Evolutionary conservation across 768 basidiomycete genomes (phyloP).

Genomic region (Clitopilus passeckerianus): DNA sequence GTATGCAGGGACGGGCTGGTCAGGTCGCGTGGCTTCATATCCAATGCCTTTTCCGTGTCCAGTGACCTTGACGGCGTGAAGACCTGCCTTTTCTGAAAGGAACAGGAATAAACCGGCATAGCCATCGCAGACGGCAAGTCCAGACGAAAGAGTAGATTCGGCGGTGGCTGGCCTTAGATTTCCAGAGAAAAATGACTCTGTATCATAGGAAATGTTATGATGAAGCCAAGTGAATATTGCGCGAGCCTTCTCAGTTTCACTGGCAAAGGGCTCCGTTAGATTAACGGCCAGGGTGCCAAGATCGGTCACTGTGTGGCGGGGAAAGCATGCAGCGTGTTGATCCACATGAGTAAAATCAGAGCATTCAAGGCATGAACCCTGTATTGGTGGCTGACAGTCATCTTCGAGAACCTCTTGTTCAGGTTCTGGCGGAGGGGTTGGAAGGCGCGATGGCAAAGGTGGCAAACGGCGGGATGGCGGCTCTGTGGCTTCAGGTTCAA

Average conservation of each 20-base stretch:
- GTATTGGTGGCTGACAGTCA: not conserved
- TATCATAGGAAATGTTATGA: slow-evolving; percentile 41
- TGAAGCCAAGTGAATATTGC: slow-evolving; percentile 45
- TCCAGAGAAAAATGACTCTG: slow-evolving; percentile 36
- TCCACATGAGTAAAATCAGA: slow-evolving; percentile 38
- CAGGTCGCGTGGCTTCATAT: slow-evolving; percentile 25
- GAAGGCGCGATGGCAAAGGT: slow-evolving; percentile 23
- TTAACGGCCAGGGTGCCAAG: slow-evolving; percentile 33
- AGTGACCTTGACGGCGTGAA: slow-evolving; percentile 33
- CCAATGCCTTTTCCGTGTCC: slow-evolving; percentile 46
- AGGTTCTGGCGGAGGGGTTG: slow-evolving; percentile 23
- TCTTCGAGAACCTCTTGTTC: slow-evolving; percentile 12
- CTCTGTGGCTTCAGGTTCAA: not conserved
- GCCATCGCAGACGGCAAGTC: slow-evolving; percentile 45
- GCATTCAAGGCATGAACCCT: slow-evolving; percentile 34
- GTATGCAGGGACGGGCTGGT: slow-evolving; percentile 28
- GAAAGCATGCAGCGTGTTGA: slow-evolving; percentile 37
- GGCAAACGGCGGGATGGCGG: slow-evolving; percentile 21
- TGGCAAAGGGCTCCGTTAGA: slow-evolving; percentile 34
- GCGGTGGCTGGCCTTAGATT: slow-evolving; percentile 30
- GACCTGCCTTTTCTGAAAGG: slow-evolving; percentile 31
- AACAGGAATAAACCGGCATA: slow-evolving; percentile 39
- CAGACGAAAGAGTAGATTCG: slow-evolving; percentile 32
- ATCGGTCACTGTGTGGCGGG: slow-evolving; percentile 32
- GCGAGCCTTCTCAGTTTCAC: slow-evolving; percentile 40